Percentiles rank a stretch among this genome's conserved stretches.
phyloP scores from a whole-genome alignment of 805 yeast genomes.

The Priceomyces melissophilus region DNA sequence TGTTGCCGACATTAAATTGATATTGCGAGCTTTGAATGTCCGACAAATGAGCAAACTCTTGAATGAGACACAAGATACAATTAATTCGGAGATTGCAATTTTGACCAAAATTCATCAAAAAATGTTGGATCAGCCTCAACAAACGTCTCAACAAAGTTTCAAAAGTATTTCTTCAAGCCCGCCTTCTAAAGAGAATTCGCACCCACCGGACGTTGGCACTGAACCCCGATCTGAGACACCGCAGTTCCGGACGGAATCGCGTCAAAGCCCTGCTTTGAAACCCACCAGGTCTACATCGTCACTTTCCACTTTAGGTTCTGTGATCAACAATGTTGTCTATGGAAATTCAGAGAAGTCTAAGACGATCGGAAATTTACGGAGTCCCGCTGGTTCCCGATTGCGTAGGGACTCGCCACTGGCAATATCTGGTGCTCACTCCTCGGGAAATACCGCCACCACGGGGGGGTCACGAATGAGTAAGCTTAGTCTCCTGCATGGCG shows the following conservation, averaged over 20 bases:
- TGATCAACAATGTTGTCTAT: slow-evolving; percentile 3
- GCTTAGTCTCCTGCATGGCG: too few relatives aligned
- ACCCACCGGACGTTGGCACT: too few relatives aligned
- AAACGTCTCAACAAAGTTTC: too few relatives aligned
- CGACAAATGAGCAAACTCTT: slow-evolving; percentile 46
- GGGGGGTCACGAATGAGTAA: too few relatives aligned
- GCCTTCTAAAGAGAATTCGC: too few relatives aligned
- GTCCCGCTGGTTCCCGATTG: slow-evolving; percentile 4
- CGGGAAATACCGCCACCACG: too few relatives aligned
- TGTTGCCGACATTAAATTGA: slow-evolving; percentile 60
- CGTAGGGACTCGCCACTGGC: too few relatives aligned
- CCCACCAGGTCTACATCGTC: slow-evolving; percentile 11
- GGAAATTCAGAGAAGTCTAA: slow-evolving; percentile 10
- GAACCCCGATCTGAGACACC: too few relatives aligned
- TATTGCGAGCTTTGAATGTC: slow-evolving; percentile 54
- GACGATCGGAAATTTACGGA: slow-evolving; percentile 20
- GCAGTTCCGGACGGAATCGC: neutral
- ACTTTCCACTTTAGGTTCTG: slow-evolving; percentile 9
- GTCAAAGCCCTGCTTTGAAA: slow-evolving; percentile 2
- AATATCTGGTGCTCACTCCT: too few relatives aligned
- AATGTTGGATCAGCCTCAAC: neutral
- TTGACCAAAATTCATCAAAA: neutral
- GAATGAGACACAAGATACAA: slow-evolving; percentile 25
- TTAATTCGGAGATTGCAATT: slow-evolving; percentile 22
- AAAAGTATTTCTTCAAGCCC: too few relatives aligned